Evolutionary conservation across 306 rosid genomes (phyloP), one percentile per base, ranked within the genome.

Genomic region (Corylus heterophylla): DNA sequence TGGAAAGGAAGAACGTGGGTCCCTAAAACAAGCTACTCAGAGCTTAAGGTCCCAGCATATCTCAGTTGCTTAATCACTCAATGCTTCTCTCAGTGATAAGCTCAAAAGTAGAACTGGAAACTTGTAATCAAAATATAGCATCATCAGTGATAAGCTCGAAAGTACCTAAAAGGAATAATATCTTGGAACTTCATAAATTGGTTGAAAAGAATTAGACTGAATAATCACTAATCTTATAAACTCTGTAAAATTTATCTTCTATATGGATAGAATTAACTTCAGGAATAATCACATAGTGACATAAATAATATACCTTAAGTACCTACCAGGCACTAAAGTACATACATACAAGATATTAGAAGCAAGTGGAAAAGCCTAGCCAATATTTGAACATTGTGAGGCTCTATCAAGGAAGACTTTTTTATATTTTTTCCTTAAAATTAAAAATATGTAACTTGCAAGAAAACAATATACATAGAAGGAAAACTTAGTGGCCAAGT

Each of bases 61-160:
- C 45, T 42, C 1, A 42, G 45, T 42, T 42, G 45, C 45, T 42
- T 42, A 42, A 42, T 42, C 45, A 42, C 8, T 42, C 45, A 0
- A 42, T 7, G 45, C 45, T 42, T 42, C 56, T 14, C 56, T 52
- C 0, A 8, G 56, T 27, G 42, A 22, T 22, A 22, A 22, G 22
- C 22, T 22, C 22, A 22, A 22, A 22, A 22, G 22, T 62, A 27
- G 42, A 62, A 27, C 45, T 42, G 12, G 18, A 62, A 62, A 62
- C 44, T 12, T 29, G 39, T 62, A 17, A 42, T 42, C 22, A 55
- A 55, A 55, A 18, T 55, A 11, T 62, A 62, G 13, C 37, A 12
- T 91, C 98, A 83, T 95, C 92, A 55, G 68, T 89, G 81, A 95
- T 91, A 63, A 95, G 92, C 87, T 92, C 94, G 74, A 95, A 92